Conservation (phyloP, 108 stramenopile species). For the Aureococcus anophagefferens region DNA sequence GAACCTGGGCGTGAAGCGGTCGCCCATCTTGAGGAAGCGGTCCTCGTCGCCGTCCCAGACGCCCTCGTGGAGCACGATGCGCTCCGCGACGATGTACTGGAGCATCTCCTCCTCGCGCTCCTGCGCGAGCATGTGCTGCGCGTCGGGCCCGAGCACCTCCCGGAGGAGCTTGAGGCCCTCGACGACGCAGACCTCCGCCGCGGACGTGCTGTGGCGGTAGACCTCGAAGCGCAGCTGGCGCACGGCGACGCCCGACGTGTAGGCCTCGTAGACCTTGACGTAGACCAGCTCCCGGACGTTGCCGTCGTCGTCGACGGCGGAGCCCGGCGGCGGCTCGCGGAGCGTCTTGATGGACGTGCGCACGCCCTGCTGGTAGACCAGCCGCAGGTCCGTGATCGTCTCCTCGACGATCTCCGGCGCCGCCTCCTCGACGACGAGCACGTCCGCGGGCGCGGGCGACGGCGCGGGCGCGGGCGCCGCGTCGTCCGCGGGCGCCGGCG, state of each 20-base stretch:
- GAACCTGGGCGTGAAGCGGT: conserved; percentile 7
- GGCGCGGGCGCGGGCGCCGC: no score
- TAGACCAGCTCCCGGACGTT: background rate
- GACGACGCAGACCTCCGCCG: background rate
- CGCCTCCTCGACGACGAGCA: conserved; percentile 1
- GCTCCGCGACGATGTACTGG: conserved; percentile 4
- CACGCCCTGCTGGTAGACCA: conserved; percentile 14
- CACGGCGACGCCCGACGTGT: background rate
- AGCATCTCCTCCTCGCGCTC: conserved; percentile 17
- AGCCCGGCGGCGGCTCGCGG: no score
- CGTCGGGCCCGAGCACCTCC: conserved; percentile 8
- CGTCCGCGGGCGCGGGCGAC: background rate
- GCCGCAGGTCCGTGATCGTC: conserved; percentile 8
- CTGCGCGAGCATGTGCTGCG: conserved; percentile 4
- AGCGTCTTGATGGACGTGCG: background rate
- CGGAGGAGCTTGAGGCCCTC: background rate
- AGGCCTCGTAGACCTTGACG: conserved; percentile 13
- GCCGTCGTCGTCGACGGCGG: no score
- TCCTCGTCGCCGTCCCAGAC: conserved; percentile 4
- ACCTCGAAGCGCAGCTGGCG: conserved; percentile 4
- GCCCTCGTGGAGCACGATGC: conserved; percentile 5
- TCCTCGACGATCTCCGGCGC: conserved; percentile 2
- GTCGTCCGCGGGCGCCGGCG: no score
- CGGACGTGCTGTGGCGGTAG: conserved; percentile 5
- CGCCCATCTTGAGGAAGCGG: background rate